These are phyloP conservation scores for Euphrasia arctica DNA, from an alignment of 305 asterid genomes.

Conservation along the genomic window DNA sequence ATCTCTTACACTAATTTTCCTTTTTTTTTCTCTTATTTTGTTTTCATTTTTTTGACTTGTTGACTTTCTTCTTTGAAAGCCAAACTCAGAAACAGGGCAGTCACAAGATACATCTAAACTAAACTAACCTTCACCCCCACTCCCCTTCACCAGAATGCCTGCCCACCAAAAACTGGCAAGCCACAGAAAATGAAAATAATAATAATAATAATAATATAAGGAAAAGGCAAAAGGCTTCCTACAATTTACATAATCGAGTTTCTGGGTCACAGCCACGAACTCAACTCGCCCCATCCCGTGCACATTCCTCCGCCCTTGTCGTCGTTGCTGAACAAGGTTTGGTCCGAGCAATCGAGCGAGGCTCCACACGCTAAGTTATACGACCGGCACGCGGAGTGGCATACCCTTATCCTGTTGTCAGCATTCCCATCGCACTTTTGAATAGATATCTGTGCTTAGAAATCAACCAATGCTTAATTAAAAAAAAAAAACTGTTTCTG, in stretches of 20 bases:
- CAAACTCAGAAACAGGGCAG: constrained; percentile 9
- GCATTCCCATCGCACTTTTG: constrained; percentile 79
- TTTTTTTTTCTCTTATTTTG: not conserved
- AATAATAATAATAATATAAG: not conserved
- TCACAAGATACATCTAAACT: constrained; percentile 14
- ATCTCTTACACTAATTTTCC: not conserved
- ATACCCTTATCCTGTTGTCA: constrained; percentile 73
- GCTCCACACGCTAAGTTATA: constrained; percentile 86
- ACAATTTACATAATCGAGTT: constrained; percentile 31
- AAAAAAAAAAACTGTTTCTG: constrained; percentile 5
- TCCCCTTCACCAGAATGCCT: not conserved
- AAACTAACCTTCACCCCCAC: constrained; percentile 25
- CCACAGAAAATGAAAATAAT: constrained; percentile 7
- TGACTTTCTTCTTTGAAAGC: constrained; percentile 51
- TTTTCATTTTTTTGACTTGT: constrained; percentile 23
- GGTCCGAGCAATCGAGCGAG: constrained; percentile 82
- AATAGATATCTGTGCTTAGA: constrained; percentile 57
- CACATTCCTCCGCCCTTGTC: constrained; percentile 74
- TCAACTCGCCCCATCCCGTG: constrained; percentile 86
- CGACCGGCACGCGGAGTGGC: constrained; percentile 80
- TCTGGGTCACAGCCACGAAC: constrained; percentile 51
- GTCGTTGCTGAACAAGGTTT: constrained; percentile 68
- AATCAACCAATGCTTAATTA: not conserved
- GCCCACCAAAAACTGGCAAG: constrained; percentile 24
- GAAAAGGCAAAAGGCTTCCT: constrained; percentile 25